Evolutionary conservation across 1,139 yeast species (phyloP).

Genomic region (Suzukiozyma palmioleophila): DNA sequence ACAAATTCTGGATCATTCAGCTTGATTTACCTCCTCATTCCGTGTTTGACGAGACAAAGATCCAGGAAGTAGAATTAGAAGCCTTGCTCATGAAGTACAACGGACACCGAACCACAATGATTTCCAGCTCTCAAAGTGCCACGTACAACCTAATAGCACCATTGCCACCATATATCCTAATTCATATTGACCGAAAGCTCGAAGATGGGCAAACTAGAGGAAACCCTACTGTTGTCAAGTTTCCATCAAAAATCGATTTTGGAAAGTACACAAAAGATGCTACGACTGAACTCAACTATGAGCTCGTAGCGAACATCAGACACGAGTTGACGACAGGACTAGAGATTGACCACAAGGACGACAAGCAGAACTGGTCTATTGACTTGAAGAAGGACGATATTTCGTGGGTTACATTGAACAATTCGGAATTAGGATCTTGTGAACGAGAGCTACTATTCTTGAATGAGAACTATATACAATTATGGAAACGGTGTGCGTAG

Average conservation of each 20-base stretch:
- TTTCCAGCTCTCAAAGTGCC: slow-evolving; percentile 18
- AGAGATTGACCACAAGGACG: slow-evolving; percentile 21
- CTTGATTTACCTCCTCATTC: slow-evolving; percentile 58
- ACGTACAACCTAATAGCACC: slow-evolving; percentile 35
- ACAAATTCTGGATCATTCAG: slow-evolving; percentile 58
- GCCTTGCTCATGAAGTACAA: slow-evolving; percentile 46
- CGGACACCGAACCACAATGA: slow-evolving; percentile 18
- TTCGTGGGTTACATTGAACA: slow-evolving; percentile 57
- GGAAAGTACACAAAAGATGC: slow-evolving; percentile 21
- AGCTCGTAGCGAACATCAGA: slow-evolving; percentile 48
- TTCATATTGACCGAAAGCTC: slow-evolving; percentile 53
- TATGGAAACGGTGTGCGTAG: slow-evolving; percentile 46
- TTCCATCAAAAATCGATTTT: slow-evolving; percentile 45
- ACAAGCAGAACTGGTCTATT: slow-evolving; percentile 44
- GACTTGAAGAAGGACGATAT: slow-evolving; percentile 39
- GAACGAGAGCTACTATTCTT: slow-evolving; percentile 60
- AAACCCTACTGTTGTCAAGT: slow-evolving; percentile 64
- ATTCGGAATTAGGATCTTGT: slow-evolving; percentile 41
- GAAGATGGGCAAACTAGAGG: slow-evolving; percentile 30
- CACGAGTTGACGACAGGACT: slow-evolving; percentile 30
- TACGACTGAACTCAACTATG: slow-evolving; percentile 28
- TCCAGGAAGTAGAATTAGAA: slow-evolving; percentile 51
- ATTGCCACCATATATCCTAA: slow-evolving; percentile 50
- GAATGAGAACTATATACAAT: slow-evolving; percentile 59
- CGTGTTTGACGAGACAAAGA: slow-evolving; percentile 35